Percentiles rank a stretch among this genome's conserved stretches.
Evolutionary conservation across 2,329 filamentous ascomycete species (phyloP).

Genomic region (Chrysoporthe puriensis): DNA sequence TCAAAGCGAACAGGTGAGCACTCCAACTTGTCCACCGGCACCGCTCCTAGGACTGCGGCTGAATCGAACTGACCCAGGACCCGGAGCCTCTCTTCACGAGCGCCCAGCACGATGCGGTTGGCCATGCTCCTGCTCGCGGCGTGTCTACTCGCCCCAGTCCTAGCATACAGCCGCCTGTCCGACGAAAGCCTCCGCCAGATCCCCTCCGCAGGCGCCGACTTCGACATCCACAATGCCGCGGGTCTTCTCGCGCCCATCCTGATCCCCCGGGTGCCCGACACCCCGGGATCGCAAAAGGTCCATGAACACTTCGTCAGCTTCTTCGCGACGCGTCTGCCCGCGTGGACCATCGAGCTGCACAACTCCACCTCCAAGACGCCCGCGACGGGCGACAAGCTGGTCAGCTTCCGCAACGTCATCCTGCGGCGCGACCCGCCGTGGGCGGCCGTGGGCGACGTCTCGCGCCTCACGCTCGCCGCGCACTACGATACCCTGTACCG

Average conservation of each 20-base stretch:
- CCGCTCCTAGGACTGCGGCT: background rate
- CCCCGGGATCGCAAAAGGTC: slow-evolving; percentile 66
- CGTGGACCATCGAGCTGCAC: slow-evolving; percentile 73
- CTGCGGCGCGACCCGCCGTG: slow-evolving; percentile 79
- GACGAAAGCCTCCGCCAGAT: slow-evolving; percentile 44
- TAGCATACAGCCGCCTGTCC: slow-evolving; percentile 35
- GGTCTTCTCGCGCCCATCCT: slow-evolving; percentile 75
- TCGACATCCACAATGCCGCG: slow-evolving; percentile 67
- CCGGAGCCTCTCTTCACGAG: background rate
- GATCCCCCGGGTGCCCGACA: slow-evolving; percentile 74
- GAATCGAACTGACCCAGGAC: background rate
- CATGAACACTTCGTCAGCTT: slow-evolving; percentile 75
- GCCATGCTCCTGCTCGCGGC: slow-evolving; percentile 21
- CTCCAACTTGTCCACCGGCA: background rate
- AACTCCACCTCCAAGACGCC: slow-evolving; percentile 77
- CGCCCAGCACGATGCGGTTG: slow-evolving; percentile 1
- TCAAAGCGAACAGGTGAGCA: slow-evolving; percentile 7
- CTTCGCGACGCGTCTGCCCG: slow-evolving; percentile 67
- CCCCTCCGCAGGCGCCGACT: slow-evolving; percentile 65
- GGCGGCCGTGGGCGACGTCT: slow-evolving; percentile 69
- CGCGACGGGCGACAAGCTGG: slow-evolving; percentile 59
- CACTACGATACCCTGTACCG: slow-evolving; percentile 81
- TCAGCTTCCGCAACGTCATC: slow-evolving; percentile 80
- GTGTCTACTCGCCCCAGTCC: slow-evolving; percentile 20
- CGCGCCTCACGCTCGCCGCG: slow-evolving; percentile 75